Base-by-base conservation (phyloP, 2,329 filamentous ascomycete species). In the Lecanicillium sp. region DNA sequence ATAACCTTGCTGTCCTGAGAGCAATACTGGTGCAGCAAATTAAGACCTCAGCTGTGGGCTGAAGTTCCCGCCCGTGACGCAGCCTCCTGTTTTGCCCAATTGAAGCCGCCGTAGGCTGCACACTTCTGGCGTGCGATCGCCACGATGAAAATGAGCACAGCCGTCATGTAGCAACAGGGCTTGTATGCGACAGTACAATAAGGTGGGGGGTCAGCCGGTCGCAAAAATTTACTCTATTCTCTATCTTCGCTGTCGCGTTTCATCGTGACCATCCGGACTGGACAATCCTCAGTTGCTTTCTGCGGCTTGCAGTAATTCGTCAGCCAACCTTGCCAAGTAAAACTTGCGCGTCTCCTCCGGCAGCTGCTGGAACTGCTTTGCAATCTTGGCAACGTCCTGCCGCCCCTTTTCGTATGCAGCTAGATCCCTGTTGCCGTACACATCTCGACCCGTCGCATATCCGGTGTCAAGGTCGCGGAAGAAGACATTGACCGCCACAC, bases 401-500 rank as follows among this genome's bases (percentile, higher is more conserved):
- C 90, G 75, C 0, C 86, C 87, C 58, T 86, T 89, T 62, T 95
- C 88, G 61, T 94, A 95, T 1, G 84, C 86, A 32, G 85, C 84
- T 42, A 95, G 64, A 64, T 95, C 90, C 32, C 88, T 75, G 60
- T 95, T 95, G 1, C 87, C 90, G 60, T 95, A 95, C 0, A 95
- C 84, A 62, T 95, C 90, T 54, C 83, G 78, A 1, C 90, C 89
- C 1, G 75, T 64, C 1, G 87, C 81, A 62, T 93, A 93, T 1
- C 78, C 81, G 3, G 62, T 69, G 3, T 81, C 69, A 9, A 93
- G 70, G 52, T 83, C 84, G 36, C 82, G 80, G 68, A 94, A 95
- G 70, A 95, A 95, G 23, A 91, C 78, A 61, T 95, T 95, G n/a
- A 95, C 83, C 1, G 87, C 87, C 7, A 95, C 73, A 56, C 87